These are phyloP conservation scores for Peronospora belbahrii DNA, from an alignment of 352 stramenopile species.

Conservation along the genomic window DNA sequence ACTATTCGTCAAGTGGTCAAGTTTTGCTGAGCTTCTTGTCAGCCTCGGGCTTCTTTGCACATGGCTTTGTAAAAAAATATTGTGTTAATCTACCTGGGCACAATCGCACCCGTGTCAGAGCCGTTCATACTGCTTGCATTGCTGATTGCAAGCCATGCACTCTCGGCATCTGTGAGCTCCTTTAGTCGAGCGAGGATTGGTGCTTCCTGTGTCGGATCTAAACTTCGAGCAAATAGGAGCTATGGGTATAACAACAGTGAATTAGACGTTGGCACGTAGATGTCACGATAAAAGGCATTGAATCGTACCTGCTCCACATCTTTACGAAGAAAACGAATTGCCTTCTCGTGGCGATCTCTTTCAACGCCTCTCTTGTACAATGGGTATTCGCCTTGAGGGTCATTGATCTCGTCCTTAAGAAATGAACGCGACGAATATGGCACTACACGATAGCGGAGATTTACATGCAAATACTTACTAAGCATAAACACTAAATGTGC, in stretches of 20 bases:
- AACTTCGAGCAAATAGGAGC: constrained; percentile 65
- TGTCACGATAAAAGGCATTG: background rate
- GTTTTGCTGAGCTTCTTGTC: constrained; percentile 8
- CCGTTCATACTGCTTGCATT: constrained; percentile 28
- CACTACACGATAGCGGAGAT: constrained; percentile 73
- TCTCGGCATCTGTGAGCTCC: constrained; percentile 57
- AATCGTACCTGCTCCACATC: constrained; percentile 72
- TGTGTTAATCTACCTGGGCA: constrained; percentile 26
- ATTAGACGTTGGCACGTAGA: background rate
- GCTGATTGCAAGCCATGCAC: constrained; percentile 53
- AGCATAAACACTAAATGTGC: constrained; percentile 85
- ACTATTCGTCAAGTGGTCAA: constrained; percentile 15
- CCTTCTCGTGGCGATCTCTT: constrained; percentile 68
- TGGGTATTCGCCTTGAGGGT: constrained; percentile 68
- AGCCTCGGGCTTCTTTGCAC: constrained; percentile 10
- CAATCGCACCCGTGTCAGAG: constrained; percentile 26
- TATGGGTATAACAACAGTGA: constrained; percentile 17
- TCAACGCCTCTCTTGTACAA: constrained; percentile 77
- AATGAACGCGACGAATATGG: constrained; percentile 76
- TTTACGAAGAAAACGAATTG: constrained; percentile 69
- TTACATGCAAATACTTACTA: constrained; percentile 84
- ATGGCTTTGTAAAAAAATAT: constrained; percentile 5
- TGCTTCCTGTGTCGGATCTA: constrained; percentile 58
- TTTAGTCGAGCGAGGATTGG: constrained; percentile 62
- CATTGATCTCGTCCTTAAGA: constrained; percentile 83